phyloP scores from a whole-genome alignment of 805 yeast genomes.

The Maudiozyma barnettii region DNA sequence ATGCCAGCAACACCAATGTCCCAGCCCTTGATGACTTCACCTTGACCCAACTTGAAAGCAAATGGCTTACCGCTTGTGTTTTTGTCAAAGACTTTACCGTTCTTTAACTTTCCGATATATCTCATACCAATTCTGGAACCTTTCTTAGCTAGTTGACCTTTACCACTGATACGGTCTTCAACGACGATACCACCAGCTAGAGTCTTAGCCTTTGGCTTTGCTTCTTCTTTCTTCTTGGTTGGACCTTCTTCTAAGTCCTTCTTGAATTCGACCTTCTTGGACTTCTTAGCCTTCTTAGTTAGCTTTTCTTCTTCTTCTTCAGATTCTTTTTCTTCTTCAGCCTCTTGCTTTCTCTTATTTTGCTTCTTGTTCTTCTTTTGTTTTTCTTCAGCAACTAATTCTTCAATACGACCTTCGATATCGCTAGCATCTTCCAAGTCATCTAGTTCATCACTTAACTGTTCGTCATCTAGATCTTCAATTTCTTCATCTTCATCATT shows the following conservation, averaged over 20 bases:
- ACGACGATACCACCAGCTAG: conserved; percentile 87
- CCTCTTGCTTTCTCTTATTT: conserved; percentile 27
- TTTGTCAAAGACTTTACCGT: conserved; percentile 94
- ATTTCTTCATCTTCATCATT: conserved; percentile 40
- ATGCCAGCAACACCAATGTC: conserved; percentile 98
- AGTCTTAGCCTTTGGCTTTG: conserved; percentile 53
- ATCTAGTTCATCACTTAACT: conserved; percentile 34
- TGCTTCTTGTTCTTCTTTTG: conserved; percentile 28
- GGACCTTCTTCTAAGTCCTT: conserved; percentile 94
- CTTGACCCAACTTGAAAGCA: conserved; percentile 81
- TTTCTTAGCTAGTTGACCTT: conserved; percentile 78
- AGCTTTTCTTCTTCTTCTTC: conserved; percentile 25
- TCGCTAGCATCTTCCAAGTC: conserved; percentile 61
- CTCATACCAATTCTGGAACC: conserved; percentile 92
- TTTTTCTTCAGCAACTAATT: conserved; percentile 51
- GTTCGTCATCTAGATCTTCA: conserved; percentile 71
- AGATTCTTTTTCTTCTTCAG: conserved; percentile 14
- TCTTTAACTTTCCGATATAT: conserved; percentile 94
- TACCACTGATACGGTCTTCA: conserved; percentile 87
- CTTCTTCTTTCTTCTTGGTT: conserved; percentile 35
- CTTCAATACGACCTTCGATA: conserved; percentile 63
- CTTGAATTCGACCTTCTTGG: conserved; percentile 79
- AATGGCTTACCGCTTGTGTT: conserved; percentile 97
- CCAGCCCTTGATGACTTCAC: conserved; percentile 98
- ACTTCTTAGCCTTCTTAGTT: conserved; percentile 32